Evolutionary conservation across 257 asterid genomes (phyloP).

Genomic region (Mitragyna speciosa): DNA sequence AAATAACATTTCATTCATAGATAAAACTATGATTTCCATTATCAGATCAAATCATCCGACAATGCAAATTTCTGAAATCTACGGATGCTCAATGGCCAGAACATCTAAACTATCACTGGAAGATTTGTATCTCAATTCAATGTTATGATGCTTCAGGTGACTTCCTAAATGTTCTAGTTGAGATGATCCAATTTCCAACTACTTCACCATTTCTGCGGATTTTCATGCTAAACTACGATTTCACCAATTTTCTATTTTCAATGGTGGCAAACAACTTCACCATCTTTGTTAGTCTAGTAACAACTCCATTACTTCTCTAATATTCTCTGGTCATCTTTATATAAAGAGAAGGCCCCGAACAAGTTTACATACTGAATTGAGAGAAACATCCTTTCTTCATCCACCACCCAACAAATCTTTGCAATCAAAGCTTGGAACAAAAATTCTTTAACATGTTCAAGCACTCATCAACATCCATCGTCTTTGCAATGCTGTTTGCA

Average conservation of each 20-base stretch:
- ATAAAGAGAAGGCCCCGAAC: not conserved
- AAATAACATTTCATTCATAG: too few relatives aligned
- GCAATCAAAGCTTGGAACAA: not conserved
- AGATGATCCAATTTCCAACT: conserved; percentile 8
- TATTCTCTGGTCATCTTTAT: conserved; percentile 7
- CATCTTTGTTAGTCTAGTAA: conserved; percentile 9
- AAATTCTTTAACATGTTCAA: conserved; percentile 39
- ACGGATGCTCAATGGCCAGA: too few relatives aligned
- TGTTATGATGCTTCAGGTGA: too few relatives aligned
- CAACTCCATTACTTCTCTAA: conserved; percentile 26
- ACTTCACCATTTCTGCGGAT: not conserved
- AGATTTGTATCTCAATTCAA: too few relatives aligned
- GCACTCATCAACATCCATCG: conserved; percentile 20
- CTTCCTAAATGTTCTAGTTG: not conserved
- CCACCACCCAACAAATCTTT: not conserved
- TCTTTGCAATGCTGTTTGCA: conserved; percentile 37
- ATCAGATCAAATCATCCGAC: too few relatives aligned
- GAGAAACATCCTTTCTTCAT: not conserved
- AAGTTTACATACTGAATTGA: conserved; percentile 15
- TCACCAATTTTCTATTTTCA: conserved; percentile 1
- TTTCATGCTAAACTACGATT: conserved; percentile 9
- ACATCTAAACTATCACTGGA: too few relatives aligned
- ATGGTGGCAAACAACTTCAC: conserved; percentile 12
- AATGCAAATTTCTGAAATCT: too few relatives aligned
- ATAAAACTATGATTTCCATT: too few relatives aligned